Percentiles rank a stretch among this genome's conserved stretches.
Evolutionary conservation across 2,329 filamentous ascomycete species (phyloP).

Genomic region (Neonectria hederae): DNA sequence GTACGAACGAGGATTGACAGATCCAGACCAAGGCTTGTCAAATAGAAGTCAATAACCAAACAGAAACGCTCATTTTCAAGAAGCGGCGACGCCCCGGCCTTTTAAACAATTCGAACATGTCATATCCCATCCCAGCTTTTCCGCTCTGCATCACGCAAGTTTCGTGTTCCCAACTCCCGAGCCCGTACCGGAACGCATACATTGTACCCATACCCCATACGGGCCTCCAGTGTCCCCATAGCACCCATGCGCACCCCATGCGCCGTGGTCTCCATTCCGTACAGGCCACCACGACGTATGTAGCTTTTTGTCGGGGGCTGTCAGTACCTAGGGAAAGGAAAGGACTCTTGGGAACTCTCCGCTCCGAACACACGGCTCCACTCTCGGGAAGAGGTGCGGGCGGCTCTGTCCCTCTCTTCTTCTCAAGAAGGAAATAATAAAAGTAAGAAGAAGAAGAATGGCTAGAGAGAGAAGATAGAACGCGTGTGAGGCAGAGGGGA

Average conservation of each 20-base stretch:
- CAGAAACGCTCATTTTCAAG: not conserved
- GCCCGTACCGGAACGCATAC: no score
- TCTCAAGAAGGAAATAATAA: not conserved
- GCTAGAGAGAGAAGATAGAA: not conserved
- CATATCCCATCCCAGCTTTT: not conserved
- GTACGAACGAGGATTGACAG: not conserved
- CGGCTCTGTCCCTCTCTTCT: not conserved
- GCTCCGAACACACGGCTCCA: not conserved
- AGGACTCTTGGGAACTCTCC: not conserved
- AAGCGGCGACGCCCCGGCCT: slow-evolving; percentile 8
- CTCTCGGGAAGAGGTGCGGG: not conserved
- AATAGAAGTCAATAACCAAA: not conserved
- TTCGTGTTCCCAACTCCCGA: slow-evolving; percentile 1
- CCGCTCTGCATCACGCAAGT: not conserved
- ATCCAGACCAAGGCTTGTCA: not conserved
- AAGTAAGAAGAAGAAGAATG: not conserved
- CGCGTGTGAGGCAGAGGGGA: not conserved
- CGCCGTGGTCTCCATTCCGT: not conserved
- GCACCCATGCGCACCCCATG: not conserved
- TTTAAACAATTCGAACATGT: slow-evolving; percentile 17
- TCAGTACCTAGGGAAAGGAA: no score
- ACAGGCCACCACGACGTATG: not conserved
- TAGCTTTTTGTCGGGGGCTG: no score
- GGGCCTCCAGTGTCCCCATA: not conserved
- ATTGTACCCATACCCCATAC: not conserved